These are phyloP conservation scores for Aureobasidium lini DNA, from an alignment of 2,329 filamentous ascomycete species.

Conservation along the genomic window DNA sequence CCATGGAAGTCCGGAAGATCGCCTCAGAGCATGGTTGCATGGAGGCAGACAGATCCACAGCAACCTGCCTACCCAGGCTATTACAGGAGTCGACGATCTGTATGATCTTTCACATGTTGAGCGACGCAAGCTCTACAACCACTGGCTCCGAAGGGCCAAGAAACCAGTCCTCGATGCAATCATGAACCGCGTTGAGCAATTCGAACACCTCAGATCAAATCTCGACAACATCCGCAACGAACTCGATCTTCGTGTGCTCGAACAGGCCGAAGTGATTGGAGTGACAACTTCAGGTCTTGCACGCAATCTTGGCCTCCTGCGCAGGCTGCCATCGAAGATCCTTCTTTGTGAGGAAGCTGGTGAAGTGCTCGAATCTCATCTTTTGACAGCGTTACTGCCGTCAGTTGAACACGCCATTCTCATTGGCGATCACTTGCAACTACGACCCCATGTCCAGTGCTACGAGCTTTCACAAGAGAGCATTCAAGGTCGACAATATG, in stretches of 20 bases:
- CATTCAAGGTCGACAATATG: conserved; percentile 40
- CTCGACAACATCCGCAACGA: conserved; percentile 30
- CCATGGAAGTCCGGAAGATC: background rate
- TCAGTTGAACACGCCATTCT: conserved; percentile 53
- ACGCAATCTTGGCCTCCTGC: conserved; percentile 42
- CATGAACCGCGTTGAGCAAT: conserved; percentile 16
- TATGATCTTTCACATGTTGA: conserved; percentile 6
- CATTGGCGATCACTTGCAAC: conserved; percentile 56
- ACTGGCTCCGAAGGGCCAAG: conserved; percentile 17
- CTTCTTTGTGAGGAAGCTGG: conserved; percentile 61
- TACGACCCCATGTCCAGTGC: conserved; percentile 50
- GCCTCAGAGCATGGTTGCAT: conserved; percentile 19
- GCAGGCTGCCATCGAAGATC: conserved; percentile 46
- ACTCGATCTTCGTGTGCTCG: conserved; percentile 32
- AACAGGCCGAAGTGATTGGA: conserved; percentile 46
- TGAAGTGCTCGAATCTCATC: conserved; percentile 58
- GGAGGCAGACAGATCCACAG: background rate
- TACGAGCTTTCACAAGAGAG: conserved; percentile 44
- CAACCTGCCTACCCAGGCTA: background rate
- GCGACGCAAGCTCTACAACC: conserved; percentile 4
- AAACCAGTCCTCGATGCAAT: conserved; percentile 18
- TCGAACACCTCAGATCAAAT: conserved; percentile 15
- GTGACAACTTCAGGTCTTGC: conserved; percentile 55
- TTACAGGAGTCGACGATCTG: background rate
- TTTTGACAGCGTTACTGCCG: conserved; percentile 52